Evolutionary conservation across 352 stramenopile species (phyloP), one percentile per base, ranked within the genome.

Genomic region (Pythium aquatile): DNA sequence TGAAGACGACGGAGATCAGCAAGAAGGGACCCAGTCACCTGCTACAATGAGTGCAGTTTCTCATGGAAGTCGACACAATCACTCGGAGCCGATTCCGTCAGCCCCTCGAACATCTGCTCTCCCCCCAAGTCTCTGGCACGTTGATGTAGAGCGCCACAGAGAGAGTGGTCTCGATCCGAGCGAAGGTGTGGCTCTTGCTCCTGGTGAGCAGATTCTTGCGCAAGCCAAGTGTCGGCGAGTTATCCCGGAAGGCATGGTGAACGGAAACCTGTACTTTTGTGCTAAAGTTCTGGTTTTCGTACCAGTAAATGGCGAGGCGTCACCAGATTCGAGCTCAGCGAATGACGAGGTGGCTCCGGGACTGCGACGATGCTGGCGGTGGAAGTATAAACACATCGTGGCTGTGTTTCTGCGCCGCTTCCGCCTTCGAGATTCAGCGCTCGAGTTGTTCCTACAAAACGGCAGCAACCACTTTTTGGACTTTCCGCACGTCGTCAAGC

Each of bases 391-490:
- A 8, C 76, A 93, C 48, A 71, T 96, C 14, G 73, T 88, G 1
- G 83, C 72, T 1, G 82, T 93, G 6, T 94, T 93, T 55, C 62
- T 96, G 14, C 81, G 88, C 20, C 81, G 88, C 16, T 96, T 93
- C 53, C 83, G 88, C 2, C 64, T 96, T 33, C 77, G 85, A 3
- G 87, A 94, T 62, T 96, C 86, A 4, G 87, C 83, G 2, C 73
- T 96, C 46, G 87, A 96, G 55, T 61, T 96, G 29, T 96, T 96
- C 52, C 53, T 96, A 1, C 76, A 72, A 26, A 90, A 94, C 60
- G 85, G 87, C 0, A 88, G 66, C 33, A 91, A 74, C 33, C 84
- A 94, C 39, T 96, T 96, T 35, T 52, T 96, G 16, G 86, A 96
- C 37, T 93, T 94, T 28, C 83, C 87, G 0, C 68, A 82, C 30